Conservation (phyloP, 2,329 filamentous ascomycete genomes). For the Cladosporium sp. region DNA sequence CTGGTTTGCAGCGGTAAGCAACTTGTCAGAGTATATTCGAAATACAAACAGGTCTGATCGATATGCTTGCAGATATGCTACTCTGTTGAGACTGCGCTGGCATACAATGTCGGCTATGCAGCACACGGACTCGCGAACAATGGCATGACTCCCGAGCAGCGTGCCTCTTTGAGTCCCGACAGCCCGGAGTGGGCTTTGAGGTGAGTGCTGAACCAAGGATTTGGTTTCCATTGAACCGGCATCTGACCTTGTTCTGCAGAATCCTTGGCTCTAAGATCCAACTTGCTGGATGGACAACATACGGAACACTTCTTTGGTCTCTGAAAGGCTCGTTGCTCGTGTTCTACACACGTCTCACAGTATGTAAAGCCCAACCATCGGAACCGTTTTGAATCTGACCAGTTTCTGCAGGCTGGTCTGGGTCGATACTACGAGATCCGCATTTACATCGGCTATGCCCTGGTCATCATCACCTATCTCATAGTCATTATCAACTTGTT, state of each 20-base stretch:
- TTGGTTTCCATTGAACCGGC: neutral
- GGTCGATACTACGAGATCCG: conserved; percentile 9
- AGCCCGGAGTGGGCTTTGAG: conserved; percentile 4
- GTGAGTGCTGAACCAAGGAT: neutral
- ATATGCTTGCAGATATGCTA: neutral
- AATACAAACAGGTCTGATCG: neutral
- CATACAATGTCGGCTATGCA: conserved; percentile 7
- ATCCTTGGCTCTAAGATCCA: conserved; percentile 10
- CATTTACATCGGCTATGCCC: conserved; percentile 5
- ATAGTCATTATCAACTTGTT: conserved; percentile 3
- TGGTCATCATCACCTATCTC: conserved; percentile 2
- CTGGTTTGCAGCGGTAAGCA: conserved; percentile 5
- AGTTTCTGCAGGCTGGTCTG: neutral
- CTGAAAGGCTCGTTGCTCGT: conserved; percentile 7
- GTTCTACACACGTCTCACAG: conserved; percentile 8
- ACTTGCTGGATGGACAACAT: conserved; percentile 6
- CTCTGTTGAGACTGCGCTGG: neutral
- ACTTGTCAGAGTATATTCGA: neutral
- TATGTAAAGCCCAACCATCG: neutral
- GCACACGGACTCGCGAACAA: conserved; percentile 10
- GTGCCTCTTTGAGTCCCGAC: neutral
- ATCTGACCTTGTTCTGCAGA: neutral
- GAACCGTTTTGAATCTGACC: neutral
- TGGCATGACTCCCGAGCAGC: conserved; percentile 8
- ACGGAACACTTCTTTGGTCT: conserved; percentile 5